These are phyloP conservation scores for Martiniozyma abietophila DNA, from an alignment of 805 yeast genomes.

Conservation along the genomic window DNA sequence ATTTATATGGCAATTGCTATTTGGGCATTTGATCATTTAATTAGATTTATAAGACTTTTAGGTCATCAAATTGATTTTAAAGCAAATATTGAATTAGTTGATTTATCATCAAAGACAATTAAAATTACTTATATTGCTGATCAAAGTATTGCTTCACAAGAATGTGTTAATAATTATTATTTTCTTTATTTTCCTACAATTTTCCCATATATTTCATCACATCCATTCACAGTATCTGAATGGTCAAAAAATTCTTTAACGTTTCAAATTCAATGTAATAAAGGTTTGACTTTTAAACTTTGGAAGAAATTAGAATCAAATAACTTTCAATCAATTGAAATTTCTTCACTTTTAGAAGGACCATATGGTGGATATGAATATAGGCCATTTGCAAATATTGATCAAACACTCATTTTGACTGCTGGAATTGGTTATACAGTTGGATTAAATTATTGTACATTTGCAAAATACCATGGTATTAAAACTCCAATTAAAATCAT, in stretches of 20 bases:
- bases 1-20: conserved; percentile 31
- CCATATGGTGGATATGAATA: conserved; percentile 9
- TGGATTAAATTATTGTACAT: conserved; percentile 4
- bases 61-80: neutral
- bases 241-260: conserved; percentile 2
- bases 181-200: conserved; percentile 8
- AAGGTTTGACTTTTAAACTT: conserved; percentile 6
- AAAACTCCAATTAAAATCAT: too few species aligned
- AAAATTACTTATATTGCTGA: neutral
- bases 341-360: conserved; percentile 6
- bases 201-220: conserved; percentile 43
- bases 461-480: too few species aligned
- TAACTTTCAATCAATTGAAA: conserved; percentile 1
- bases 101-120: conserved; percentile 2
- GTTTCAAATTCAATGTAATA: conserved; percentile 6
- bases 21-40: conserved; percentile 40
- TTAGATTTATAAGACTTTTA: conserved; percentile 25
- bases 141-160: conserved; percentile 1
- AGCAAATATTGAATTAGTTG: conserved; percentile 2
- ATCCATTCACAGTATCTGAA: conserved; percentile 47
- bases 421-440: conserved; percentile 11
- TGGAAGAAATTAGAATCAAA: conserved; percentile 1
- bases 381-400: conserved; percentile 1
- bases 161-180: conserved; percentile 4
- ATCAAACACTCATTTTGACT: conserved; percentile 3